Evolutionary conservation across 441 rosid genomes (phyloP), one percentile per base, ranked within the genome.

Genomic region (Daphne laureola): DNA sequence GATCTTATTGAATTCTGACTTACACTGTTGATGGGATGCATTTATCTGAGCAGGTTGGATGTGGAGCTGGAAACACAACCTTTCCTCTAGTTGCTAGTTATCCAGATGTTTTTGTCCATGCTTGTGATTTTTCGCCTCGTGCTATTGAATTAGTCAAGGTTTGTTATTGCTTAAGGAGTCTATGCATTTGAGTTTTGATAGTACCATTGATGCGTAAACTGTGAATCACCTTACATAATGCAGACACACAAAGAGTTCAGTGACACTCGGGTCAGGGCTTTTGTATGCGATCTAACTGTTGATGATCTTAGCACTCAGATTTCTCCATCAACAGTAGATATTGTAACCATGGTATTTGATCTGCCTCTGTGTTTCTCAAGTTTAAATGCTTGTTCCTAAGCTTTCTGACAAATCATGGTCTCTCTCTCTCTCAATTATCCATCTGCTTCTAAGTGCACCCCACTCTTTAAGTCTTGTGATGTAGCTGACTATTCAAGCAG

Each of bases 121-220:
- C 94, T 4, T 92, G 98, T 51, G 96, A 92, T 73, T 92, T 92
- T 71, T 88, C 94, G 21, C 84, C 77, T 2, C 92, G 88, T 14
- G 96, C 96, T 11, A 79, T 92, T 53, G 64, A 84, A 66, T 81
- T 92, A 78, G 90, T 92, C 59, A 84, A 88, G 96, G 98, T 88
- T 54, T 15, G 15, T 27, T 38, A 31, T 18, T 6, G 43, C 40
- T 36, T 53, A 38, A 12, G 53, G 21, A 31, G 38, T 9, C 38
- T 31, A 8, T 31, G 38, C 9, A 31, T 6, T 53, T 54, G 48
- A 46, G 47, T 43, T 42, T 43, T 3, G 21, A 21, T 45, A 31
- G 13, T 9, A 31, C 14, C 25, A 0, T 44, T 12, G 27, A n/a
- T 43, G 52, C 31, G 14, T 62, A 12, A 55, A 26, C 38, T 31